These are phyloP conservation scores for Paxillus rubicundulus DNA, from an alignment of 768 basidiomycete species.

Conservation along the genomic window DNA sequence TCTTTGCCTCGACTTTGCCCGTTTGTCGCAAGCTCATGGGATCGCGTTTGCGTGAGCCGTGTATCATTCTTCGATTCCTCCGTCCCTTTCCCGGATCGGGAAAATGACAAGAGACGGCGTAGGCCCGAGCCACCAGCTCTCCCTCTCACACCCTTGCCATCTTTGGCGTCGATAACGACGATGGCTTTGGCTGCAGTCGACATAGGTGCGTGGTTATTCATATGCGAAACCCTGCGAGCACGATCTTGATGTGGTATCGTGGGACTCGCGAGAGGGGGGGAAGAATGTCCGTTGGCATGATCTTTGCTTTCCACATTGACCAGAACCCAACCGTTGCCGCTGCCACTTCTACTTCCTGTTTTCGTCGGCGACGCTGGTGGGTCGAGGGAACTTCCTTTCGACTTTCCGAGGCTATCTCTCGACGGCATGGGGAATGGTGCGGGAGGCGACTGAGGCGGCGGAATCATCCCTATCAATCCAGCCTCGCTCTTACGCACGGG, in stretches of 20 bases:
- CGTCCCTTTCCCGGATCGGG: conserved; percentile 29
- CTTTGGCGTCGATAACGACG: conserved; percentile 57
- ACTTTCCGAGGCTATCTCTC: conserved; percentile 23
- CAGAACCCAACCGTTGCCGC: conserved; percentile 62
- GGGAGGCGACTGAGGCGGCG: conserved; percentile 30
- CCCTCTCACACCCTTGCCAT: conserved; percentile 32
- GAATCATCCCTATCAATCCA: conserved; percentile 53
- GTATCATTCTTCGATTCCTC: conserved; percentile 27
- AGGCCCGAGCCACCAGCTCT: conserved; percentile 31
- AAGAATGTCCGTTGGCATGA: conserved; percentile 23
- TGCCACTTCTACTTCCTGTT: conserved; percentile 34
- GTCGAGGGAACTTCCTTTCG: conserved; percentile 20
- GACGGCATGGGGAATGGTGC: conserved; percentile 27
- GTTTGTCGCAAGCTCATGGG: conserved; percentile 25
- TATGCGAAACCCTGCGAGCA: conserved; percentile 24
- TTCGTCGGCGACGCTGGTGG: conserved; percentile 33
- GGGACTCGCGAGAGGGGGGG: conserved; percentile 24
- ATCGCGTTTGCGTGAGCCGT: conserved; percentile 22
- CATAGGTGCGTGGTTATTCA: conserved; percentile 31
- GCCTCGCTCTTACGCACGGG: conserved; percentile 60
- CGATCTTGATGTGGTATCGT: conserved; percentile 32
- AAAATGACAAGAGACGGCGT: conserved; percentile 32
- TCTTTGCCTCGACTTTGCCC: conserved; percentile 22
- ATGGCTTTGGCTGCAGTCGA: conserved; percentile 61
- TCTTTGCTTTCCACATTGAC: conserved; percentile 56